Conservation (phyloP, 345 rosid species). For the Sapria himalayana region DNA sequence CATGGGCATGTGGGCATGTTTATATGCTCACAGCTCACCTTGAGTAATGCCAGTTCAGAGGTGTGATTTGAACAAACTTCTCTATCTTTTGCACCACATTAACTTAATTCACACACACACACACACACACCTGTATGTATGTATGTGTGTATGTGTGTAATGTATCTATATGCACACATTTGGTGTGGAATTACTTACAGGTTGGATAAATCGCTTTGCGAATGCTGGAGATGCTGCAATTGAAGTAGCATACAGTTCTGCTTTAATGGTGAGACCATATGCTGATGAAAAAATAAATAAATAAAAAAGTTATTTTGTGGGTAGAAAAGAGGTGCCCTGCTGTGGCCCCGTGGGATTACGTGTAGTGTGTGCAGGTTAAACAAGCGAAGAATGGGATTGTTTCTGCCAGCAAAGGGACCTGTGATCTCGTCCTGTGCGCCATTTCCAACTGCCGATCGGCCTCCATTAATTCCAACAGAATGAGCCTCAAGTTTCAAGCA, state of each 20-base stretch:
- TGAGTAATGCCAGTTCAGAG: too few relatives aligned
- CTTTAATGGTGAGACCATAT: slow-evolving; percentile 37
- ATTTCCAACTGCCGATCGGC: slow-evolving; percentile 31
- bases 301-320: not conserved
- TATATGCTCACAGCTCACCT: too few relatives aligned
- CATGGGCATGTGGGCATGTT: too few relatives aligned
- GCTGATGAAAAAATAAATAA: not conserved
- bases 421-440: slow-evolving; percentile 55
- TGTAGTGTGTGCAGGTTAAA: slow-evolving; percentile 34
- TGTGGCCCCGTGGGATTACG: not conserved
- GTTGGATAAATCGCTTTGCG: slow-evolving; percentile 98
- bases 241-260: slow-evolving; percentile 78
- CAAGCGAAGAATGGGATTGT: slow-evolving; percentile 91
- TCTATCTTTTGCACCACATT: too few relatives aligned
- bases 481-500: slow-evolving; percentile 37
- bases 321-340: not conserved
- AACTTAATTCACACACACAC: too few relatives aligned
- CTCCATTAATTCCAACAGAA: slow-evolving; percentile 36
- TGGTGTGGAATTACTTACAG: too few relatives aligned
- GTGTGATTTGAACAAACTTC: too few relatives aligned
- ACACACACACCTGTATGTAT: too few relatives aligned
- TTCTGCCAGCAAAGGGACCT: slow-evolving; percentile 93
- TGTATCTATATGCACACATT: too few relatives aligned
- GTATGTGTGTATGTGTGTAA: too few relatives aligned
- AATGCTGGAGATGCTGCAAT: slow-evolving; percentile 78